Conservation (phyloP, 208 protist species). For the Acanthamoeba quina region DNA sequence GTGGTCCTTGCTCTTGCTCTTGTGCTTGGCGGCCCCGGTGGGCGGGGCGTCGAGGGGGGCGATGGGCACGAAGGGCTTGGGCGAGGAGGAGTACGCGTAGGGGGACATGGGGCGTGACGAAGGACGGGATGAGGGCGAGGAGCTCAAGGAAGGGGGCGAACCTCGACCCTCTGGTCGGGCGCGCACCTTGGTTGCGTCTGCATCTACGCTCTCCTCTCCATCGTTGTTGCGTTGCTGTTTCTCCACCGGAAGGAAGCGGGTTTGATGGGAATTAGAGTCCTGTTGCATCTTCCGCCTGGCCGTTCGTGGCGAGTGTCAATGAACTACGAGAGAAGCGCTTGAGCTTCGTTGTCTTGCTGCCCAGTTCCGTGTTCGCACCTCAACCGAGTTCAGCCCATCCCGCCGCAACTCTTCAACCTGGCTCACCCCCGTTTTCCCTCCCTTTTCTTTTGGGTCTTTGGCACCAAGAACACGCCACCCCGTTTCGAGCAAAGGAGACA, state of each 20-base stretch:
- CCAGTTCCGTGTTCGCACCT: background rate
- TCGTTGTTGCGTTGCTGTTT: background rate
- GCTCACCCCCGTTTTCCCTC: no score
- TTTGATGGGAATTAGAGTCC: background rate
- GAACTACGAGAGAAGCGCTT: no score
- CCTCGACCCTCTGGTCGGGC: background rate
- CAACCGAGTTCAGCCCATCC: background rate
- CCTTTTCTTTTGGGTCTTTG: no score
- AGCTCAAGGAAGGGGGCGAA: background rate
- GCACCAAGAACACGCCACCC: no score
- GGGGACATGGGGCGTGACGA: background rate
- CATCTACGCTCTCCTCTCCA: background rate
- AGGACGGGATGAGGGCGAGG: background rate
- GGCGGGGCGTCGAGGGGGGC: background rate
- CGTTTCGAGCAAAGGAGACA: no score
- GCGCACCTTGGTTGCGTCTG: background rate
- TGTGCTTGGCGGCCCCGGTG: background rate
- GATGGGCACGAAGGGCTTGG: background rate
- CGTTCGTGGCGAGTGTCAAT: no score
- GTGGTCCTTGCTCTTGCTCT: conserved; percentile 26
- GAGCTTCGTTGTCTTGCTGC: background rate
- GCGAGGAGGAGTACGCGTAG: background rate
- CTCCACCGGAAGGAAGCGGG: background rate
- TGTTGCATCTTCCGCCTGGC: background rate
- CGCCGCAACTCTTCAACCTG: background rate